Evolutionary conservation across 2,329 filamentous ascomycete genomes (phyloP), one percentile per base, ranked within the genome.

Genomic region (Penicillium sclerotigenum): DNA sequence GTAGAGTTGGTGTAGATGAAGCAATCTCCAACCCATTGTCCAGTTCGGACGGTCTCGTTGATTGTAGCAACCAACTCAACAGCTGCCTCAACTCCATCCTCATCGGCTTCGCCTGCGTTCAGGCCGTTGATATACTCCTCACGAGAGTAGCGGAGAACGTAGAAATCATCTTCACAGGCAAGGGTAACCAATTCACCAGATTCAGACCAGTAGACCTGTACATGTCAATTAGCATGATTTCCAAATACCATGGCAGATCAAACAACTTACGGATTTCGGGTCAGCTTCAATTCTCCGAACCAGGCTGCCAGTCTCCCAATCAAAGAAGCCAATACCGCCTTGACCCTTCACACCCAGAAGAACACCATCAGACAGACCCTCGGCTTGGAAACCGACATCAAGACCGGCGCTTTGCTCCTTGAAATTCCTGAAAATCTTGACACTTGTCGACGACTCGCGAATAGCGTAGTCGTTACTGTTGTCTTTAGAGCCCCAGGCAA

Each of bases 381-480:
- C 94, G 1, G 92, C 93, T 65, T 94, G 89, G 81, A 96, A 99
- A 11, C 92, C 92, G 52, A 97, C 91, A 71, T 99, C 93, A 31
- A 99, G 81, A 10, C 91, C 91, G 55, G 90, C 90, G 28, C 82
- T 78, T 77, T 95, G 93, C 74, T 97, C 94, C 65, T 92, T 88
- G 79, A 99, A 97, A 77, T 97, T 97, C 77, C 94, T 93, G 82
- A 94, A 97, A 34, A 97, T 86, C 81, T 97, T 97, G 68, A 99
- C 91, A 68, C 89, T 96, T 47, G 93, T 96, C 28, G 89, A 79
- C 5, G 92, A 97, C 76, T 99, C 94, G 34, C 94, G 88, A 66
- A 99, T 97, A 37, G 94, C 94, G 71, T 96, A 97, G 73, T 99
- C 94, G 74, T 97, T 97, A 78, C 91, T 96, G 77, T 97, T 96